Conservation (phyloP, 129 eudicot species). For the Logfia minima region DNA sequence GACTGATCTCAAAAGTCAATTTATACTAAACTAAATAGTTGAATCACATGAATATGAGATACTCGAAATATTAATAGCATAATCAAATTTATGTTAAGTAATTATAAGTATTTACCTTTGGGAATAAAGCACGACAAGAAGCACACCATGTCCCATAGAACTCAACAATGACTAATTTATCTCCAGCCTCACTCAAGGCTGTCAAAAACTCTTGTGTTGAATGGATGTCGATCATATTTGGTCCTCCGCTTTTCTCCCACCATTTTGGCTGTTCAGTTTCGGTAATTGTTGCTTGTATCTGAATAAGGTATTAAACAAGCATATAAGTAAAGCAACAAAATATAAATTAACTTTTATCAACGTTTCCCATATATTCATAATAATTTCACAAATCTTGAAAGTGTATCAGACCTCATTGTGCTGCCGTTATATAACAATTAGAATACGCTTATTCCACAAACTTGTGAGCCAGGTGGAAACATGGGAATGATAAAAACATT, state of each 20-base stretch:
- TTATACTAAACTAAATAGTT: not conserved
- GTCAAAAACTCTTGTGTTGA: constrained; percentile 77
- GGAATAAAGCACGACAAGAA: constrained; percentile 93
- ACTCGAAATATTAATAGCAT: not conserved
- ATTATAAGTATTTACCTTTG: constrained; percentile 55
- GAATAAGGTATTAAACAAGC: constrained; percentile 4
- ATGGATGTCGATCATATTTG: constrained; percentile 92
- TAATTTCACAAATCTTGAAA: not conserved
- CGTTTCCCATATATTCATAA: not conserved
- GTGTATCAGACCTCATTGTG: not conserved
- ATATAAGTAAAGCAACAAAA: constrained; percentile 14
- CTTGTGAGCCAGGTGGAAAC: not conserved
- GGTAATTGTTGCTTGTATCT: constrained; percentile 75
- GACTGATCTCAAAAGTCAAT: constrained; percentile 18
- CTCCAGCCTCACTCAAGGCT: constrained; percentile 89
- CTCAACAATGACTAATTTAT: constrained; percentile 83
- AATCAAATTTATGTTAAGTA: not conserved
- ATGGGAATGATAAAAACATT: not conserved
- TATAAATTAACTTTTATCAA: not conserved
- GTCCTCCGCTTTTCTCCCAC: constrained; percentile 96
- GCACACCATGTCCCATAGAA: constrained; percentile 98
- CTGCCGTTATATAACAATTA: not conserved
- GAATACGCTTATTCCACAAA: not conserved
- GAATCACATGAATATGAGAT: constrained; percentile 13
- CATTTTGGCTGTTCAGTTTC: constrained; percentile 94